phyloP scores from a whole-genome alignment of 2,329 filamentous ascomycete genomes.

The Aspergillus sp. region DNA sequence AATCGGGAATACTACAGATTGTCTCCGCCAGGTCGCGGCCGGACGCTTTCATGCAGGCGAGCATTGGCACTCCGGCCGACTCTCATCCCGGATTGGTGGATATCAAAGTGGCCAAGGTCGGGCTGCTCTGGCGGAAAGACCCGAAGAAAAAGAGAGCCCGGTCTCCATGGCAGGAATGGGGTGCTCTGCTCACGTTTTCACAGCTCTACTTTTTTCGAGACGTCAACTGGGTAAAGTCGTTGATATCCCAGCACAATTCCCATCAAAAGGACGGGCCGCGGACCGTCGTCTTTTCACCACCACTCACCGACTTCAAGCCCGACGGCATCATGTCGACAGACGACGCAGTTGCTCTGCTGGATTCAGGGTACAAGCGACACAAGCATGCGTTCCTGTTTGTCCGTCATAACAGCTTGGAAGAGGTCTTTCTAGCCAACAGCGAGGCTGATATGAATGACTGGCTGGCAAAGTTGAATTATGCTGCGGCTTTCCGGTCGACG shows the following conservation, averaged over 20 bases:
- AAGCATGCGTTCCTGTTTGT: slow-evolving; percentile 93
- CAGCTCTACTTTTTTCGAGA: slow-evolving; percentile 96
- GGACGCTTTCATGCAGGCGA: slow-evolving; percentile 90
- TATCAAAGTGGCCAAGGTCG: slow-evolving; percentile 95
- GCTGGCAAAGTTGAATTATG: slow-evolving; percentile 92
- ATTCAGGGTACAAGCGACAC: slow-evolving; percentile 80
- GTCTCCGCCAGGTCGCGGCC: slow-evolving; percentile 87
- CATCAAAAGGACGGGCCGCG: slow-evolving; percentile 70
- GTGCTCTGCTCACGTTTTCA: slow-evolving; percentile 88
- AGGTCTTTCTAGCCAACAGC: slow-evolving; percentile 80
- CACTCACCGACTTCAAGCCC: slow-evolving; percentile 83
- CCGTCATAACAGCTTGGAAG: slow-evolving; percentile 75
- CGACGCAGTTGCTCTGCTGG: slow-evolving; percentile 78
- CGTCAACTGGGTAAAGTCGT: slow-evolving; percentile 77
- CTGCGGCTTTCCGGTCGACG: slow-evolving; percentile 83
- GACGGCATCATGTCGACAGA: slow-evolving; percentile 90
- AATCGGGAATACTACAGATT: slow-evolving; percentile 86
- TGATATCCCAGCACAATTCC: slow-evolving; percentile 79
- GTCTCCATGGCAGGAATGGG: slow-evolving; percentile 98
- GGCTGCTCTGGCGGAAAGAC: slow-evolving; percentile 89
- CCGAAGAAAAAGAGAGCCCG: slow-evolving; percentile 85
- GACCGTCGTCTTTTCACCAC: slow-evolving; percentile 82
- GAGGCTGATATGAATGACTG: slow-evolving; percentile 94
- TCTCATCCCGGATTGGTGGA: slow-evolving; percentile 89
- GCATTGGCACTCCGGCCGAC: slow-evolving; percentile 72